Base-by-base conservation (phyloP, 192 early-diverging fungal genomes). In the Linnemannia elongata region DNA sequence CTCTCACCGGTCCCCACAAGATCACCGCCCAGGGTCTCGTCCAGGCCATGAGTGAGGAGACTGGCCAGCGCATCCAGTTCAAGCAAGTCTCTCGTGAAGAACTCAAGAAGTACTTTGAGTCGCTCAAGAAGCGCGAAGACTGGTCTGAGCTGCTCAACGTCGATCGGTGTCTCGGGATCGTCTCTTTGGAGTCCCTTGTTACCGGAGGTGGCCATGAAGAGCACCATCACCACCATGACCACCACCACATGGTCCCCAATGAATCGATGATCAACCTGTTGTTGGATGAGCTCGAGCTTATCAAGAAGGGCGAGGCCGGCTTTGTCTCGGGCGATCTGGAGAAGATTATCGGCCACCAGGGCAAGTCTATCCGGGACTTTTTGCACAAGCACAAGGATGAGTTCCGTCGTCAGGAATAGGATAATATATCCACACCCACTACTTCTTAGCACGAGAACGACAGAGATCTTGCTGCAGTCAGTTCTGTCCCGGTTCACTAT, bases 281-380 rank as follows among this genome's bases (percentile, higher is more conserved):
- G 8, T 7, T 83, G 44, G 82, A 83, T 15, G 82, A 83, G 47
- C 49, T 83, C 15, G 82, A 83, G 36, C 35, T 83, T 17, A 39
- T 83, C 76, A 69, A 72, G 38, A 49, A 66, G 35, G 76, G 55
- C 22, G 71, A 83, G 60, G 76, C 72, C n/a, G 60, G 72, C 35
- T 78, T 83, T 49, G 76, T 78, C 33, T 83, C 82, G 22, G 71
- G 72, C 6, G 82, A 83, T 63, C 47, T 83, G 35, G 82, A 83
- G 36, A 83, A 75, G 72, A 74, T 83, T 30, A 52, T 63, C 18
- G 82, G 82, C 15, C 71, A 69, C 22, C 27, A 74, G 33, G 82
- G 82, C 36, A 77, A 55, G 47, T 27, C 76, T 60, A 27, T 68
- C 36, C 63, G 52, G 47, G 82, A 83, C 72, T 83, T 83, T 54